Evolutionary conservation across 345 rosid species (phyloP), one percentile per base, ranked within the genome.

Genomic region (Salix caprea): DNA sequence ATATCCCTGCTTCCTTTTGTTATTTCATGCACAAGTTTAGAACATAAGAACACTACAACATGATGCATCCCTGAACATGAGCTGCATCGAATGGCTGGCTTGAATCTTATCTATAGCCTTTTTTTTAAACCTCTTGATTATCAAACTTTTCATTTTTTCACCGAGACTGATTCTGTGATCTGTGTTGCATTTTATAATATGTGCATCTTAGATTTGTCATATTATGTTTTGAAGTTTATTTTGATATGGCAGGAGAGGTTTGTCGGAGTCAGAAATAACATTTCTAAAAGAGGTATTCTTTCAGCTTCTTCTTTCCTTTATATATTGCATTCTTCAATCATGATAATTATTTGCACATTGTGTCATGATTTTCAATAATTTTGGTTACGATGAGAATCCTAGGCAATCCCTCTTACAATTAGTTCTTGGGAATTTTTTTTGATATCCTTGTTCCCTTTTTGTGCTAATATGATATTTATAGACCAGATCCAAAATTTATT

Each of bases 191-290:
- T 48, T 15, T 67, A 37, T 67, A 32, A 67, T 32, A 0, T 18
- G 21, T 67, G 70, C 1, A 18, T 30, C 67, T n/a, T 13, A 34
- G 26, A 7, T 42, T 46, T 28, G 4, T 60, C 48, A 15, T 50
- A 23, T 76, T 42, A 6, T 26, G 9, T 26, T 68, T 30, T 69
- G 23, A 28, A 65, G 19, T 74, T 69, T 44, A 54, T 71, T 65
- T 71, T 71, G 72, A 28, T 44, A 60, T 81, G 85, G 86, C 90
- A 93, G 98, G 96, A 89, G 97, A 85, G 97, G 99, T 65, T 90
- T 95, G 77, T 93, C 98, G 5, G 93, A 88, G 67, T 89, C 93
- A 24, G 98, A 95, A 88, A 86, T 95, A 84, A 79, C 84, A 83
- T 87, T 90, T 76, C 85, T 95, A 54, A 95, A 91, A 84, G 90